Evolutionary conservation across 2,329 filamentous ascomycete species (phyloP), one percentile per base, ranked within the genome.

Genomic region (Ceratocystis cacaofunesta): DNA sequence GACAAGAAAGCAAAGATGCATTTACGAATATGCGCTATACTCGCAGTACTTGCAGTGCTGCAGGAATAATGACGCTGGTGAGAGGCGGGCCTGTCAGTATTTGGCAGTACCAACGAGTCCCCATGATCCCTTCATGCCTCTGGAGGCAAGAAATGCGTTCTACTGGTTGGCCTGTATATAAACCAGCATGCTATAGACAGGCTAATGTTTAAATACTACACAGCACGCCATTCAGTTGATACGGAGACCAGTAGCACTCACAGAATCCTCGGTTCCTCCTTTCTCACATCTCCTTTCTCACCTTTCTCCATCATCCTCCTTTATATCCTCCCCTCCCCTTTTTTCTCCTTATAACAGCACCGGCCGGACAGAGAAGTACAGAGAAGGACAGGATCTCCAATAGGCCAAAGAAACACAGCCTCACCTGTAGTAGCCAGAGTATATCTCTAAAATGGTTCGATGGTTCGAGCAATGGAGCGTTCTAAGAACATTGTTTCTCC

Each of bases 401-500:
- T n/a, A 19, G 55, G 17, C 17, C 17, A 25, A 10, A 36, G 28
- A n/a, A 32, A 17, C 55, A 58, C 55, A 19, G 55, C 28, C 28
- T 58, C 55, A n/a, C 15, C 6, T 36, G 55, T 25, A 36, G 55
- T 25, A 58, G 55, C 19, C 0, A n/a, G 55, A 36, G 55, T 36
- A 36, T n/a, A 36, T 19, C 28, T 58, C 55, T 58, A 36, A 36
- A 19, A 36, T 58, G 55, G 55, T 36, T 58, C 28, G 55, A 58
- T 58, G 28, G 28, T 36, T 58, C 55, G 55, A 58, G 55, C 55
- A n/a, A 58, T 36, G 30, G 55, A 36, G 55, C 28, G 55, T 22
- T 58, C 55, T 36, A 58, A 58, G 55, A 58, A 58, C 55, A 36
- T 36, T 58, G 55, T 36, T 58, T 58, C 55, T 58, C 17, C 28